A percentile compares a stretch with the other conserved stretches of the same genome.
Evolutionary conservation across 805 yeast species (phyloP).

Genomic region (Martiniozyma abietophila): DNA sequence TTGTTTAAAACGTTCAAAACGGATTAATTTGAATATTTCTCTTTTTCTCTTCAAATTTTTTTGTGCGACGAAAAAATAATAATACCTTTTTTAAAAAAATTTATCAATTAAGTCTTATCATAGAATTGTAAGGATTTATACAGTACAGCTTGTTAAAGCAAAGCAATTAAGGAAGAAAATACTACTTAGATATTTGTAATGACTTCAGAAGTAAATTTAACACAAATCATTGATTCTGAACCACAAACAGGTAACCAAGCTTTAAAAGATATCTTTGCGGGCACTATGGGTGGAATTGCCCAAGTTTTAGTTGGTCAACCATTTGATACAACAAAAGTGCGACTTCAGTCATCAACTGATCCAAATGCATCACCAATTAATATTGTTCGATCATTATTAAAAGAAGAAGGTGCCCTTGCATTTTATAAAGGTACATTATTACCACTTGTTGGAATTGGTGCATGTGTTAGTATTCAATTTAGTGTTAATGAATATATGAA

Average conservation of each 20-base stretch:
- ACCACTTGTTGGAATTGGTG: slow-evolving; percentile 94
- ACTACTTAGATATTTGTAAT: too few species aligned
- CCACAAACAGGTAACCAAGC: slow-evolving; percentile 33
- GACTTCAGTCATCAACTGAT: slow-evolving; percentile 81
- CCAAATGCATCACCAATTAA: slow-evolving; percentile 56
- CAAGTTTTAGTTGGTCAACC: slow-evolving; percentile 96
- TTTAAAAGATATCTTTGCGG: slow-evolving; percentile 74
- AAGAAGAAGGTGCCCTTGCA: slow-evolving; percentile 76
- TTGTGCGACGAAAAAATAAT: too few species aligned
- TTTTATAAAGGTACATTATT: slow-evolving; percentile 92
- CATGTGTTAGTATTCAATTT: slow-evolving; percentile 93
- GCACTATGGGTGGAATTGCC: slow-evolving; percentile 92
- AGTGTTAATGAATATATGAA: slow-evolving; percentile 94
- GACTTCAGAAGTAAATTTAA: slow-evolving; percentile 23
- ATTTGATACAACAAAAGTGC: slow-evolving; percentile 88
- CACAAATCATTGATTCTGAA: slow-evolving; percentile 13
- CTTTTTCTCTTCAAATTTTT: too few species aligned
- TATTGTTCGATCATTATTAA: slow-evolving; percentile 60
- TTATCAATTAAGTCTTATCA: too few species aligned
- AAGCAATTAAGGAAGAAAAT: too few species aligned
- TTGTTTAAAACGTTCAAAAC: too few species aligned
- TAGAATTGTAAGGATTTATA: too few species aligned
- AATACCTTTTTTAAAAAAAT: too few species aligned
- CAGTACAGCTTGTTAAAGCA: too few species aligned
- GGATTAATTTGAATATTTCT: too few species aligned